A percentile compares a stretch with the other conserved stretches of the same genome.
Conservation (phyloP, 1,139 yeast genomes). For the Sporopachydermia cereana region DNA sequence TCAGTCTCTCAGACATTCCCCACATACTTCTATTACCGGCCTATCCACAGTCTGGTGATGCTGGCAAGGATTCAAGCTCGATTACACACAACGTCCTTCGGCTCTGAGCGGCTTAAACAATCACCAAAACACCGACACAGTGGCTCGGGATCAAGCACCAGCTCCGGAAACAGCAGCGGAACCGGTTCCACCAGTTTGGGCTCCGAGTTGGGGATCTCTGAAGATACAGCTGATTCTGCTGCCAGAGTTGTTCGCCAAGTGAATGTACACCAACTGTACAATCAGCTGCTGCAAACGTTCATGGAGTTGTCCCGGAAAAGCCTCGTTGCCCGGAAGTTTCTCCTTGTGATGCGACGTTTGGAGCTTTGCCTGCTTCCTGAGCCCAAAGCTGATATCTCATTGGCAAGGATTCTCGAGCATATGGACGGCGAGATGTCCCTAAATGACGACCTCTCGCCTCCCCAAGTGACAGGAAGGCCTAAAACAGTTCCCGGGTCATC, state of each 20-base stretch:
- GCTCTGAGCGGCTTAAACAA: neutral
- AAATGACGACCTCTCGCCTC: no score
- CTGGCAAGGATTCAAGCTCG: neutral
- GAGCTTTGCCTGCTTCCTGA: neutral
- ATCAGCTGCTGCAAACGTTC: neutral
- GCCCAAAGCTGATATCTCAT: neutral
- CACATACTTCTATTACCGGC: neutral
- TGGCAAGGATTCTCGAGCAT: neutral
- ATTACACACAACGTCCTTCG: no score
- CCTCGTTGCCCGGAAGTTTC: neutral
- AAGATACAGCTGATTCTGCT: neutral
- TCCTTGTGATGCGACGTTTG: neutral
- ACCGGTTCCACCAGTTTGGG: neutral
- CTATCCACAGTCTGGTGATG: neutral
- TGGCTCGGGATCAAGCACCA: neutral
- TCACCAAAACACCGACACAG: neutral
- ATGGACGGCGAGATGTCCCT: neutral
- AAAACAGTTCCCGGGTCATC: no score
- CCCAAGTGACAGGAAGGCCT: no score
- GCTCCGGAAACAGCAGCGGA: neutral
- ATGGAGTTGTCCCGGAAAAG: neutral
- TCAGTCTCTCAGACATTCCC: neutral
- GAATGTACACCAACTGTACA: neutral
- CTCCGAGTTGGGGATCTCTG: no score
- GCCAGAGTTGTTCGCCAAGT: no score